Percentiles rank a stretch among this genome's conserved stretches.
phyloP scores from a whole-genome alignment of 306 rosid species.

The Cucurbita pepo region DNA sequence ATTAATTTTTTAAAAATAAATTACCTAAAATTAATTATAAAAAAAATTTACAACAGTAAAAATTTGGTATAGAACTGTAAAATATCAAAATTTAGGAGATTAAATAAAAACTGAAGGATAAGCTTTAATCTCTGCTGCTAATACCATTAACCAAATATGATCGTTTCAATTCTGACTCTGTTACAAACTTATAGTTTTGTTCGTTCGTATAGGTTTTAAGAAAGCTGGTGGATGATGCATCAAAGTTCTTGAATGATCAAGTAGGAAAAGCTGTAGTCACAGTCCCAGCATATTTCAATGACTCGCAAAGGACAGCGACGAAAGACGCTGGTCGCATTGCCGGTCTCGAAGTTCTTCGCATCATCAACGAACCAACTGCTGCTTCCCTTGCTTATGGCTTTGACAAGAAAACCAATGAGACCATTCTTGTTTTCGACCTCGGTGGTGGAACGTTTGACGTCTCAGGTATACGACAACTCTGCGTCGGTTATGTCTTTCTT shows the following conservation, averaged over 20 bases:
- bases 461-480: neutral
- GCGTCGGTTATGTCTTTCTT: neutral
- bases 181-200: neutral
- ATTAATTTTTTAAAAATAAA: no score
- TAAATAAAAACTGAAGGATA: no score
- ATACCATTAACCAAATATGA: neutral
- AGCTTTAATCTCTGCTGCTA: no score
- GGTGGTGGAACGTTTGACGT: slow-evolving; percentile 4
- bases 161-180: neutral
- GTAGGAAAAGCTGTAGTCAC: neutral
- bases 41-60: no score
- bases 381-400: slow-evolving; percentile 4
- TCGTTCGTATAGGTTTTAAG: neutral
- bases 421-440: neutral
- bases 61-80: no score
- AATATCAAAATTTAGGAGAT: no score
- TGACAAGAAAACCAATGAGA: neutral
- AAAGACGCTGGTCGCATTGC: slow-evolving; percentile 4
- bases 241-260: neutral
- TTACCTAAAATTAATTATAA: no score
- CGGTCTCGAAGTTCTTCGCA: slow-evolving; percentile 1
- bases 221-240: neutral
- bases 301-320: neutral
- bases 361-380: slow-evolving; percentile 3
- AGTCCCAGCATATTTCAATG: slow-evolving; percentile 3